phyloP scores from a whole-genome alignment of 805 yeast genomes.

The Candida glaebosa region DNA sequence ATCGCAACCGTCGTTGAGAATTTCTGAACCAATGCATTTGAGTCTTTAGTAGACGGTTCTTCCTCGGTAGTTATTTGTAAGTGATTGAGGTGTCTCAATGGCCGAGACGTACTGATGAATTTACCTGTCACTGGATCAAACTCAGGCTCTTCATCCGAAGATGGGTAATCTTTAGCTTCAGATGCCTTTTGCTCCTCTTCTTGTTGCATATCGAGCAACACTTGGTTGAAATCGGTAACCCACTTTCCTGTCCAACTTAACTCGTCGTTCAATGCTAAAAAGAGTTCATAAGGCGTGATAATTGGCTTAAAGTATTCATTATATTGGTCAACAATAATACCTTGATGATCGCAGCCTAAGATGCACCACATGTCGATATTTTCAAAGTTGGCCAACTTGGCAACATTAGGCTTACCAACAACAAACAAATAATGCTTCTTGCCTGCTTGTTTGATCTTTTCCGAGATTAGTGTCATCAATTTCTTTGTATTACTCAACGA shows the following conservation, averaged over 20 bases:
- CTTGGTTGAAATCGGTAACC: slow-evolving; percentile 72
- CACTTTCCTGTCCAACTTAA: slow-evolving; percentile 91
- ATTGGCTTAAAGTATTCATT: slow-evolving; percentile 88
- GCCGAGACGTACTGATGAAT: slow-evolving; percentile 65
- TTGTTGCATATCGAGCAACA: slow-evolving; percentile 40
- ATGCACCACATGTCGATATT: slow-evolving; percentile 93
- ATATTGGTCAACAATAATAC: slow-evolving; percentile 74
- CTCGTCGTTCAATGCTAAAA: slow-evolving; percentile 72
- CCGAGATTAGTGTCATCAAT: slow-evolving; percentile 59
- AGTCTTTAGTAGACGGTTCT: slow-evolving; percentile 13
- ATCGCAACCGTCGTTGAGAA: slow-evolving; percentile 60
- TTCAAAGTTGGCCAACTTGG: slow-evolving; percentile 94
- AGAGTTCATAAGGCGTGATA: slow-evolving; percentile 88
- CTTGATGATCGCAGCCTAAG: slow-evolving; percentile 92
- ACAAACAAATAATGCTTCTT: slow-evolving; percentile 93
- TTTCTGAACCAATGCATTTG: slow-evolving; percentile 48
- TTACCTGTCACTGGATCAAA: slow-evolving; percentile 88
- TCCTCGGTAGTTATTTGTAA: slow-evolving; percentile 52
- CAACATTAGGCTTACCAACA: slow-evolving; percentile 97
- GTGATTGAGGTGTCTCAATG: slow-evolving; percentile 66
- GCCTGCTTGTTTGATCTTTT: slow-evolving; percentile 66
- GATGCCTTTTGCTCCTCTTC: slow-evolving; percentile 19
- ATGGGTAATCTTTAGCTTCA: slow-evolving; percentile 31
- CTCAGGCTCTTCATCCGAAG: slow-evolving; percentile 54
- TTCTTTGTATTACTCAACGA: slow-evolving; percentile 72